Conservation (phyloP, 345 rosid genomes). For the Triadica sebifera region DNA sequence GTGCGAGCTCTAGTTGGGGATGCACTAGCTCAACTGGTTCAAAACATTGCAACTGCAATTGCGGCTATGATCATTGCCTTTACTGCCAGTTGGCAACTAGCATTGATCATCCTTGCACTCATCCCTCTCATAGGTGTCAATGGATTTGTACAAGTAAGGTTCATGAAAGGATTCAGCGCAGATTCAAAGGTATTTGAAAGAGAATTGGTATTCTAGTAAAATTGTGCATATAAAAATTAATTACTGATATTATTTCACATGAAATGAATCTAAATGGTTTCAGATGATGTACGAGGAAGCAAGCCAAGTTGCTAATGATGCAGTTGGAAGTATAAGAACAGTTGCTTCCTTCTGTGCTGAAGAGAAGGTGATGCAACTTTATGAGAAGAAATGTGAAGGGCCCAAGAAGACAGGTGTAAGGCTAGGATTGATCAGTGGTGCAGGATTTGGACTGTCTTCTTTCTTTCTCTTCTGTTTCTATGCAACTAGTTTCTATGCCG, state of each 20-base stretch:
- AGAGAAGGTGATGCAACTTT: constrained; percentile 33
- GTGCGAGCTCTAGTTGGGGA: constrained; percentile 64
- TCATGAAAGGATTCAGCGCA: constrained; percentile 54
- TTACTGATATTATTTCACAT: too few relatives aligned
- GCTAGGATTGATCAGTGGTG: constrained; percentile 33
- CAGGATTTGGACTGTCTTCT: constrained; percentile 39
- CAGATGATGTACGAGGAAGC: constrained; percentile 20
- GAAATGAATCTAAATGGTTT: neutral
- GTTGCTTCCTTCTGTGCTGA: constrained; percentile 36
- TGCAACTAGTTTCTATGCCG: constrained; percentile 37
- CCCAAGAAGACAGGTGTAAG: constrained; percentile 34
- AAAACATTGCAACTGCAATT: constrained; percentile 43
- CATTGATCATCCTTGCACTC: constrained; percentile 46
- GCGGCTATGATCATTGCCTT: constrained; percentile 64
- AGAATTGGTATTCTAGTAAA: too few relatives aligned
- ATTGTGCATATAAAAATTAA: too few relatives aligned
- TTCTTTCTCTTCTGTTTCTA: constrained; percentile 28
- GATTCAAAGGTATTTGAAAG: constrained; percentile 24
- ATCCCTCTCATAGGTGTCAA: constrained; percentile 48
- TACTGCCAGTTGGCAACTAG: constrained; percentile 55
- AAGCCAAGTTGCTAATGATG: constrained; percentile 28
- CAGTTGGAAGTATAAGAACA: constrained; percentile 34
- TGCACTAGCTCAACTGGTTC: constrained; percentile 51
- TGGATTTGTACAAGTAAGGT: constrained; percentile 45
- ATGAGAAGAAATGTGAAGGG: constrained; percentile 32